Percentiles rank a stretch among this genome's conserved stretches.
These are phyloP conservation scores for Davidsoniella eucalypti DNA, from an alignment of 2,329 filamentous ascomycete species.

Conservation along the genomic window DNA sequence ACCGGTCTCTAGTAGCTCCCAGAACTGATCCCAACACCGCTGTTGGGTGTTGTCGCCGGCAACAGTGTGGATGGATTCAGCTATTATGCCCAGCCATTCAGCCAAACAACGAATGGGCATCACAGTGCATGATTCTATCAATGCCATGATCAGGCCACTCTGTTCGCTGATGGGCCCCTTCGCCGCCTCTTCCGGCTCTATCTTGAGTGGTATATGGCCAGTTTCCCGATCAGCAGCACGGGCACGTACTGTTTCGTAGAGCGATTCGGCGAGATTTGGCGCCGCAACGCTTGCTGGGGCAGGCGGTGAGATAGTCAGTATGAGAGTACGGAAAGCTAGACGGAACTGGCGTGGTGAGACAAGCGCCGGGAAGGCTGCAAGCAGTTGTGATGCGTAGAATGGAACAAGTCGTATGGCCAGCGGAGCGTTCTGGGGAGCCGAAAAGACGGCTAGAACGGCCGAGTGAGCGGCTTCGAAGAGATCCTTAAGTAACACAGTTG, in stretches of 20 bases:
- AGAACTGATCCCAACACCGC: constrained; percentile 32
- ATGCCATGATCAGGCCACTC: constrained; percentile 55
- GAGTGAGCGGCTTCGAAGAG: constrained; percentile 84
- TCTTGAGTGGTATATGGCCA: constrained; percentile 22
- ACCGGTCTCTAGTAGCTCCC: constrained; percentile 61
- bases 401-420: constrained; percentile 58
- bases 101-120: constrained; percentile 53
- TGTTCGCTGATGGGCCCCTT: constrained; percentile 49
- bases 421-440: constrained; percentile 58
- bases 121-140: constrained; percentile 65
- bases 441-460: constrained; percentile 62
- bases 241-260: constrained; percentile 63
- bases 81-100: constrained; percentile 64
- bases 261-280: constrained; percentile 60
- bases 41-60: constrained; percentile 27
- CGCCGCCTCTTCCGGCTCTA: constrained; percentile 18
- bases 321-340: constrained; percentile 69
- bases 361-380: constrained; percentile 60
- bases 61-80: constrained; percentile 49
- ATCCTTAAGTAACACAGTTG: constrained; percentile 31
- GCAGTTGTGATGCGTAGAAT: constrained; percentile 69
- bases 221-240: constrained; percentile 42
- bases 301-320: constrained; percentile 68
- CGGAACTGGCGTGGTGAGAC: constrained; percentile 77
- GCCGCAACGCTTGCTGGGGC: constrained; percentile 56